Base-by-base conservation (phyloP, 2,329 filamentous ascomycete species). In the Dendrostoma leiphaemia region DNA sequence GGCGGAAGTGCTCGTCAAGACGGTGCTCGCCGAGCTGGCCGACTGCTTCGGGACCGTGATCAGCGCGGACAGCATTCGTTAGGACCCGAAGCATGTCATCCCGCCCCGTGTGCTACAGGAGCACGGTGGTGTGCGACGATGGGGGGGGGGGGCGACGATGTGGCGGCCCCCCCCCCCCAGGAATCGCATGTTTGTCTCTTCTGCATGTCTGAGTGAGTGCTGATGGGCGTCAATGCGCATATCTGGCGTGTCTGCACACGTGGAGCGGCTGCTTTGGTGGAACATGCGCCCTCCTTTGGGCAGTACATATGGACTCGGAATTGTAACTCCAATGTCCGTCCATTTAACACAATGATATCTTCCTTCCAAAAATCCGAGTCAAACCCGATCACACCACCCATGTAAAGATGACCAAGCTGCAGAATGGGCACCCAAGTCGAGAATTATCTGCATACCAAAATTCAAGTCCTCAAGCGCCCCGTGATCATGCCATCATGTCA, bases 11-110 rank as follows among this genome's bases (percentile, higher is more conserved):
- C 63, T 87, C 21, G 68, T 70, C 1, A 65, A 69, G 65, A 76
- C 80, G 57, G 74, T 74, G 2, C 67, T 89, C 60, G 72, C 74
- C 6, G 85, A 88, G 67, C 69, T 89, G 64, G 81, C 63, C 0
- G 85, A 89, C 75, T 79, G 74, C 1, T 86, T 88, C 67, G 85
- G 75, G 1, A 87, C 82, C 0, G 72, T 88, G 6, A 71, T 87
- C 37, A 43, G 28, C 31, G n/a, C 31, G 31, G 31, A 15, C 31
- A 32, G 31, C 31, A 12, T 32, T 15, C 4, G 9, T 12, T 7
- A 32, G 31, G n/a, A n/a, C n/a, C n/a, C n/a, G n/a, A n/a, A n/a
- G n/a, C n/a, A n/a, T n/a, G n/a, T n/a, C n/a, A n/a, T n/a, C n/a
- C n/a, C n/a, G n/a, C n/a, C n/a, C n/a, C n/a, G n/a, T n/a, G n/a